Base-by-base conservation (phyloP, 192 early-diverging fungal genomes). In the Chytriomyces confervae region DNA sequence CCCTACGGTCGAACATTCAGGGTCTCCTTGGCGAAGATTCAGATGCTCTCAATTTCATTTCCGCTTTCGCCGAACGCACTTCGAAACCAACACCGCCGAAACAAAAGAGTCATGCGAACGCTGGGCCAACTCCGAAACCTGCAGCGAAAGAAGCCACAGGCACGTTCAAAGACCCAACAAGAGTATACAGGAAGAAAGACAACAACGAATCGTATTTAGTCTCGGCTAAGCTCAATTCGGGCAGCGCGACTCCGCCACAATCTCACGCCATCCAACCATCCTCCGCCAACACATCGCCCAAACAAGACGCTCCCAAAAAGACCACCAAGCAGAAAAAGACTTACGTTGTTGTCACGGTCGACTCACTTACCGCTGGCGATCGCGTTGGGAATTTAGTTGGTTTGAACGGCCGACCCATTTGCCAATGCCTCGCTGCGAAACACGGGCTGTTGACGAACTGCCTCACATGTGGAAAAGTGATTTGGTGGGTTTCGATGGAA, bases 391-490 rank as follows among this genome's bases (percentile, higher is more conserved):
- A 79, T 45, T 74, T 78, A 10, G 77, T 77, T 16, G 85, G 85
- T 6, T 79, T 80, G 70, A 81, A 79, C 24, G 82, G 82, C 16
- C 61, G 85, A 18, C 50, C 82, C 7, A 69, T 75, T 8, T 86
- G 85, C 62, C 82, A 86, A 76, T 86, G 85, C 62, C 61, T 84
- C 27, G 84, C 82, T 24, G 73, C 78, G 11, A 78, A 73, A 24
- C 86, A 87, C 66, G 81, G 83, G 6, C 76, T 87, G 7, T 36
- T 87, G 13, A 84, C 84, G 5, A 87, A 87, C 67, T 87, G 86
- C 66, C 47, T 87, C 18, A 80, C 16, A 5, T 87, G 86, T 53
- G 86, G 86, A 61, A 87, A 84, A 62, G 84, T 87, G 61, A 66
- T 87, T 11, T 87, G 86, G 63, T 69, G 16, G 62, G 44, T 18